Percentiles rank a stretch among this genome's conserved stretches.
Evolutionary conservation across 345 rosid genomes (phyloP).

Genomic region (Acer yangbiense): DNA sequence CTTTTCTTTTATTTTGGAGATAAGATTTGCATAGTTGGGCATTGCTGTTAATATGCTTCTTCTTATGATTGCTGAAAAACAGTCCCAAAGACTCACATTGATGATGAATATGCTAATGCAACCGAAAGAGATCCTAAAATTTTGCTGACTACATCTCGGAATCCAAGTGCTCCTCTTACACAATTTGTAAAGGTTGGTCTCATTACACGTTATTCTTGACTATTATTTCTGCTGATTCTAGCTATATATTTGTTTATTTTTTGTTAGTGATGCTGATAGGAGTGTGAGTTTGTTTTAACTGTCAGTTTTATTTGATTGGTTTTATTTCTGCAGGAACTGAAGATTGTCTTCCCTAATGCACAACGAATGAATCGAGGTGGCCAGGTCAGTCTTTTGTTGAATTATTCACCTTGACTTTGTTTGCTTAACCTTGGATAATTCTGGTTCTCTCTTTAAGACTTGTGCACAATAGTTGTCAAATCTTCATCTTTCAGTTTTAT

Average conservation of each 20-base stretch:
- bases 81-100: slow-evolving; percentile 80
- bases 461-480: background rate
- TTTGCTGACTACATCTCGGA: slow-evolving; percentile 79
- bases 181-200: slow-evolving; percentile 72
- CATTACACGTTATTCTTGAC: background rate
- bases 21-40: slow-evolving; percentile 1
- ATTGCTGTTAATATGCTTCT: slow-evolving; percentile 14
- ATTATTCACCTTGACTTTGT: background rate
- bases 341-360: slow-evolving; percentile 72
- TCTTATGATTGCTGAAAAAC: slow-evolving; percentile 22
- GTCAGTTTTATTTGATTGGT: slow-evolving; percentile 19
- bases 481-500: background rate
- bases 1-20: background rate
- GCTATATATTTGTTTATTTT: background rate
- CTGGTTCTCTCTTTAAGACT: background rate
- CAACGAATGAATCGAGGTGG: slow-evolving; percentile 80
- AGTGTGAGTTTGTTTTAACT: background rate
- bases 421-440: background rate
- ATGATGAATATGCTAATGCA: slow-evolving; percentile 88
- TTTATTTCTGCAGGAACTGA: slow-evolving; percentile 64
- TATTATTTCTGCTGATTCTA: background rate
- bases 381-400: slow-evolving; percentile 57
- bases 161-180: slow-evolving; percentile 83
- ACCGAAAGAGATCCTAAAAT: slow-evolving; percentile 73
- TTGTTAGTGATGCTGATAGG: background rate